Evolutionary conservation across 192 early-diverging fungal species (phyloP).

Genomic region (Jimgerdemannia lactiflua): DNA sequence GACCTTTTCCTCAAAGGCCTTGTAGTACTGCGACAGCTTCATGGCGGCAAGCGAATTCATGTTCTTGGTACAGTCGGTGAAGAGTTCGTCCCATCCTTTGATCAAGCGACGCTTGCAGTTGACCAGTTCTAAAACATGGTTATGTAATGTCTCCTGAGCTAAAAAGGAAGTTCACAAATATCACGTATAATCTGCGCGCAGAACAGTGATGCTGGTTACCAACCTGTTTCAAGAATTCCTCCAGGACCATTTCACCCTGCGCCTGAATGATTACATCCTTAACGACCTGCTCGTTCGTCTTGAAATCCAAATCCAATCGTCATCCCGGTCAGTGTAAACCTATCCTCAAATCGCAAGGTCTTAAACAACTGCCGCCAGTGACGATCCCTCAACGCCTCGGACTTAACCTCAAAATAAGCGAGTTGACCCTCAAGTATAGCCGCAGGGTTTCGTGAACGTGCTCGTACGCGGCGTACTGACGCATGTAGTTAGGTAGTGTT

Average conservation of each 20-base stretch:
- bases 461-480: constrained; percentile 96
- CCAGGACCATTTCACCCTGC: constrained; percentile 99
- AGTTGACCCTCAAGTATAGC: constrained; percentile 76
- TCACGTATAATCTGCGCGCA: no score
- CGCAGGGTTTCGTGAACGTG: constrained; percentile 87
- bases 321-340: constrained; percentile 72
- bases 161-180: no score
- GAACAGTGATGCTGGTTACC: constrained; percentile 13
- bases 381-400: constrained; percentile 92
- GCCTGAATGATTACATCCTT: constrained; percentile 90
- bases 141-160: constrained; percentile 85
- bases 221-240: constrained; percentile 91
- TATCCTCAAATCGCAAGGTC: constrained; percentile 68
- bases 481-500: constrained; percentile 81
- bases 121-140: constrained; percentile 90
- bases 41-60: constrained; percentile 94
- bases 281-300: constrained; percentile 80
- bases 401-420: constrained; percentile 90
- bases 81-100: constrained; percentile 97
- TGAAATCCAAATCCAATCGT: constrained; percentile 93
- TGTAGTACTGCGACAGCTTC: constrained; percentile 97
- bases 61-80: constrained; percentile 94
- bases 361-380: constrained; percentile 98
- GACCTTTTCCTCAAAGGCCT: constrained; percentile 98
- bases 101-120: constrained; percentile 97